phyloP scores from a whole-genome alignment of 2,329 filamentous ascomycete species.

The Microcera coccophila region DNA sequence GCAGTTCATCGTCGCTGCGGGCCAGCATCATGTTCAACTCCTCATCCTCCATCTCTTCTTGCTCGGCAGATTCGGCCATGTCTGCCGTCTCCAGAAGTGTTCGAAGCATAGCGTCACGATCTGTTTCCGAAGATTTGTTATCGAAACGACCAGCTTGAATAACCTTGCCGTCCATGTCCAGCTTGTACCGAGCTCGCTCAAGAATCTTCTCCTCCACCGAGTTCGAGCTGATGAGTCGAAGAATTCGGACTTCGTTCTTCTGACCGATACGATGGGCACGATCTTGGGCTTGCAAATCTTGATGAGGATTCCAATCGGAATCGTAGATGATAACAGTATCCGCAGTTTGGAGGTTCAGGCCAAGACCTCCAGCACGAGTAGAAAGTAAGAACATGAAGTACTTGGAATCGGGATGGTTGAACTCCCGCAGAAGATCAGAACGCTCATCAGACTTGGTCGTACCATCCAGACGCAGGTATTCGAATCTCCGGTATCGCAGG shows the following conservation, averaged over 20 bases:
- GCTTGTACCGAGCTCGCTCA: conserved; percentile 93
- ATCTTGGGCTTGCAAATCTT: conserved; percentile 98
- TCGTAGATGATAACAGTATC: conserved; percentile 99
- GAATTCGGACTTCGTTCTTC: conserved; percentile 97
- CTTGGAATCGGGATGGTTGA: conserved; percentile 84
- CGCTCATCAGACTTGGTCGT: conserved; percentile 97
- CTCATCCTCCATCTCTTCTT: conserved; percentile 98
- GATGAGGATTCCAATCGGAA: conserved; percentile 99
- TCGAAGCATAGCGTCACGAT: conserved; percentile 93
- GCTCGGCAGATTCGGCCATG: conserved; percentile 64
- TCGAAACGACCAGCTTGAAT: conserved; percentile 99
- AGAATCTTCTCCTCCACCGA: conserved; percentile 99
- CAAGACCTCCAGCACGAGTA: conserved; percentile 94
- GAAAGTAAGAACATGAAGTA: conserved; percentile 99
- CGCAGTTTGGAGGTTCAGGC: conserved; percentile 93
- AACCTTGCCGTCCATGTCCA: conserved; percentile 99
- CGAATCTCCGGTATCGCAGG: conserved; percentile 73
- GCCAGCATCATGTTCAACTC: conserved; percentile 94
- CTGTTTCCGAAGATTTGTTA: conserved; percentile 97
- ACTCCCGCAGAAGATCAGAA: conserved; percentile 80
- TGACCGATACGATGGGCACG: conserved; percentile 99
- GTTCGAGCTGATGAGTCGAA: conserved; percentile 92
- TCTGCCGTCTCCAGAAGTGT: conserved; percentile 86
- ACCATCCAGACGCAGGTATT: conserved; percentile 90
- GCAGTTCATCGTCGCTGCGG: conserved; percentile 75